Evolutionary conservation across 345 rosid genomes (phyloP), one percentile per base, ranked within the genome.

Genomic region (Populus pruinosa): DNA sequence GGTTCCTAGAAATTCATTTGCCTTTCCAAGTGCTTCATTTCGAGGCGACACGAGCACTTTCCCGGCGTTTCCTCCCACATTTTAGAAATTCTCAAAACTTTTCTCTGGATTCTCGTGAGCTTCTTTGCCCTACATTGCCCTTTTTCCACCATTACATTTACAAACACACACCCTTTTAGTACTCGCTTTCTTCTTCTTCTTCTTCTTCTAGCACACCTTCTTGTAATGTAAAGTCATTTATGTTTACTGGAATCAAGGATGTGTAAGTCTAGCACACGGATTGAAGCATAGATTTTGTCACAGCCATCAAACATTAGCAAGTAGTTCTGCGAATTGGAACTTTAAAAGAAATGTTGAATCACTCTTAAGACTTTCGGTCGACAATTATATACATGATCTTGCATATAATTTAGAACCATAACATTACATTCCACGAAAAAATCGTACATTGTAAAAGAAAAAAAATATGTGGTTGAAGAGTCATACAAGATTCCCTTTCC

Each of bases 31-130:
- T 50, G 80, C 72, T 71, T 78, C 66, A 77, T 83, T 82, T 87
- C 97, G 91, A 91, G 97, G 93, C 88, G 93, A 90, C 98, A 88
- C 93, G 97, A 87, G 91, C 94, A 91, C 94, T 91, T 93, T 91
- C 89, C 96, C 91, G 91, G 94, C 89, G 94, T 88, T 89, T 93
- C 90, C 91, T 93, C 97, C 94, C 89, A 90, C 85, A 80, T 75
- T 88, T 72, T 87, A 77, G 89, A 90, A 84, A 88, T 84, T 82
- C 88, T 84, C 87, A 84, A 83, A 53, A n/a, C 76, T 63, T 79
- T 76, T 82, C 85, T 87, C 80, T 88, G 84, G 92, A 87, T 87
- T 90, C 87, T 85, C 87, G 87, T 86, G 87, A 76, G 12, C 81
- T 65, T 18, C 74, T 71, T 79, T 66, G 14, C 77, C 83, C 90